These are phyloP conservation scores for Metarhizium robertsii DNA, from an alignment of 2,329 filamentous ascomycete genomes.

Conservation along the genomic window DNA sequence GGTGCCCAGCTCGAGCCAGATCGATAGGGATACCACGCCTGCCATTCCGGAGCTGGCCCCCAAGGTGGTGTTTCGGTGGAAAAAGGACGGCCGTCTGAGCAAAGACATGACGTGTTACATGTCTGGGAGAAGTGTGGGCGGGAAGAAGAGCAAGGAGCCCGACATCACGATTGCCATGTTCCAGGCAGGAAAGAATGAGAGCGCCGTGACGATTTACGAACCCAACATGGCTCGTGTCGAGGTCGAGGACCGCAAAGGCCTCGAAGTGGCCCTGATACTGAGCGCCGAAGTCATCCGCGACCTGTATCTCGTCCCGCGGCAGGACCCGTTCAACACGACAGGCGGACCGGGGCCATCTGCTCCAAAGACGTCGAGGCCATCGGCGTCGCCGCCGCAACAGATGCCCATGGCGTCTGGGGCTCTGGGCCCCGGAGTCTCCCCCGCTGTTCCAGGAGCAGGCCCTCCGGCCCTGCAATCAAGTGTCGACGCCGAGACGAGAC, in stretches of 20 bases:
- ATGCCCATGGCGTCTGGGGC: constrained; percentile 27
- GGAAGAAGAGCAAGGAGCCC: constrained; percentile 81
- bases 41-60: constrained; percentile 45
- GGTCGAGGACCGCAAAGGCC: constrained; percentile 85
- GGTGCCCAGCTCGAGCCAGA: constrained; percentile 63
- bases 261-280: constrained; percentile 71
- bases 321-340: constrained; percentile 70
- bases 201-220: constrained; percentile 74
- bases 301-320: constrained; percentile 53
- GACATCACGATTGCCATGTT: constrained; percentile 94
- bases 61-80: constrained; percentile 79
- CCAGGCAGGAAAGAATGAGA: constrained; percentile 57
- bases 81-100: constrained; percentile 73
- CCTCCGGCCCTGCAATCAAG: constrained; percentile 22
- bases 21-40: constrained; percentile 60
- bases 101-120: constrained; percentile 86
- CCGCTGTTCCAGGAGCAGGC: constrained; percentile 3
- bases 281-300: constrained; percentile 56
- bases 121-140: constrained; percentile 64
- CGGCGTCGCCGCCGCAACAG: constrained; percentile 17
- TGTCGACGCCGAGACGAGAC: constrained; percentile 69
- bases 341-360: constrained; percentile 21
- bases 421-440: constrained; percentile 16
- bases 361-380: constrained; percentile 1
- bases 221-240: constrained; percentile 86